Evolutionary conservation across 805 yeast genomes (phyloP).

Genomic region (Kuraishia cidri): DNA sequence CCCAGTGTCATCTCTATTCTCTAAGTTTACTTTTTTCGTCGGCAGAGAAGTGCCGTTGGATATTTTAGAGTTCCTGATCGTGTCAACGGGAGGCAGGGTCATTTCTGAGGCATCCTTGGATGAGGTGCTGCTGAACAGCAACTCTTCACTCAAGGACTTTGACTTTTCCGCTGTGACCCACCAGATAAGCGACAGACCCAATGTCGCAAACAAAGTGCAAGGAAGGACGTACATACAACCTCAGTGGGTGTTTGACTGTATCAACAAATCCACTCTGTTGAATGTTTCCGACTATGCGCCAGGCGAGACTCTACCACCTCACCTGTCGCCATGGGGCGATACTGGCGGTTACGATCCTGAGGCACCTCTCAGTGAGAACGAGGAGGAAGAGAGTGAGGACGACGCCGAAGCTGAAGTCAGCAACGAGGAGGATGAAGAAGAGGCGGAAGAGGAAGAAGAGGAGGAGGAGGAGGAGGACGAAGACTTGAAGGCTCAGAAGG

Average conservation of each 20-base stretch:
- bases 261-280: slow-evolving; percentile 68
- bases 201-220: slow-evolving; percentile 62
- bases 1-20: slow-evolving; percentile 57
- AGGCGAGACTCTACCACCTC: slow-evolving; percentile 94
- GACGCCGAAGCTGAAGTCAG: slow-evolving; percentile 42
- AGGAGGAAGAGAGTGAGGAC: slow-evolving; percentile 31
- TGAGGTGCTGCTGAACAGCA: slow-evolving; percentile 42
- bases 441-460: slow-evolving; percentile 39
- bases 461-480: slow-evolving; percentile 46
- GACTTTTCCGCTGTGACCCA: slow-evolving; percentile 75
- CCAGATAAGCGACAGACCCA: slow-evolving; percentile 92
- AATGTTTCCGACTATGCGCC: slow-evolving; percentile 83
- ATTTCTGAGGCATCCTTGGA: slow-evolving; percentile 85
- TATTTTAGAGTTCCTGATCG: slow-evolving; percentile 76
- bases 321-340: slow-evolving; percentile 98
- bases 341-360: slow-evolving; percentile 84
- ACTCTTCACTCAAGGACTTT: slow-evolving; percentile 33
- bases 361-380: slow-evolving; percentile 34
- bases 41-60: slow-evolving; percentile 97
- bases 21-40: slow-evolving; percentile 70
- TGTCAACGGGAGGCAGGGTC: slow-evolving; percentile 80
- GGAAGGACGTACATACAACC: slow-evolving; percentile 96
- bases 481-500: slow-evolving; percentile 60
- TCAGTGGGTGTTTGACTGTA: slow-evolving; percentile 93
- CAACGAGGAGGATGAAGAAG: slow-evolving; percentile 39